A percentile compares a stretch with the other conserved stretches of the same genome.
Conservation (phyloP, 2,329 filamentous ascomycete genomes). For the Fusarium sp. region DNA sequence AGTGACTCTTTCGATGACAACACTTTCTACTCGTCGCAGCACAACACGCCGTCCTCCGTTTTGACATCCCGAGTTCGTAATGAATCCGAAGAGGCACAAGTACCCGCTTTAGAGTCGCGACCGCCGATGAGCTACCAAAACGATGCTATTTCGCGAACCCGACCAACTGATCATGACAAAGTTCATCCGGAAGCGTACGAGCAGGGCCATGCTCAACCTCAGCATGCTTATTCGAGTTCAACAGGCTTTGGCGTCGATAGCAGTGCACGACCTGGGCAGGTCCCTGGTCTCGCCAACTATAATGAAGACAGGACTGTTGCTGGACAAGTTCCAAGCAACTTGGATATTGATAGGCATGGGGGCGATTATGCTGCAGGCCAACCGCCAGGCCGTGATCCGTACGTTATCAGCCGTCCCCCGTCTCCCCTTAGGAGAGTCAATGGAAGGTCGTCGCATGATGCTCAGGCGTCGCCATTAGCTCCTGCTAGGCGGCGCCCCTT, state of each 20-base stretch:
- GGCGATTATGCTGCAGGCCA: conserved; percentile 24
- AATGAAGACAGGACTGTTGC: conserved; percentile 39
- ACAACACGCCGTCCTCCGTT: conserved; percentile 77
- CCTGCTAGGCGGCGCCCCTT: conserved; percentile 53
- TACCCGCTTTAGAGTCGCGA: conserved; percentile 32
- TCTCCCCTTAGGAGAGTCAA: conserved; percentile 63
- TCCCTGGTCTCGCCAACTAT: conserved; percentile 52
- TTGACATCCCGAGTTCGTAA: conserved; percentile 63
- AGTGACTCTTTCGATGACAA: conserved; percentile 92
- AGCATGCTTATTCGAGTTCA: conserved; percentile 20
- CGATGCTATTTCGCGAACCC: conserved; percentile 16
- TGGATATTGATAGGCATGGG: conserved; percentile 37
- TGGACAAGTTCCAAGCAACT: conserved; percentile 56
- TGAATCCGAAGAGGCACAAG: conserved; percentile 51
- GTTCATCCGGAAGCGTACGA: conserved; percentile 12
- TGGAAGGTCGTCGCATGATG: conserved; percentile 76
- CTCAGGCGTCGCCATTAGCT: conserved; percentile 72
- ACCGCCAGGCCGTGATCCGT: conserved; percentile 39
- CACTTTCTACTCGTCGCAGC: conserved; percentile 95
- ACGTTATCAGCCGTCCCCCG: conserved; percentile 54
- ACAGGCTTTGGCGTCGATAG: conserved; percentile 21
- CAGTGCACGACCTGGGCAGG: conserved; percentile 35
- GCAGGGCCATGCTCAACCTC: conserved; percentile 14
- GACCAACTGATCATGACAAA: conserved; percentile 16
- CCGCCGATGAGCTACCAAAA: conserved; percentile 25